Evolutionary conservation across 768 basidiomycete species (phyloP), one percentile per base, ranked within the genome.

Genomic region (Amyloporia xantha): DNA sequence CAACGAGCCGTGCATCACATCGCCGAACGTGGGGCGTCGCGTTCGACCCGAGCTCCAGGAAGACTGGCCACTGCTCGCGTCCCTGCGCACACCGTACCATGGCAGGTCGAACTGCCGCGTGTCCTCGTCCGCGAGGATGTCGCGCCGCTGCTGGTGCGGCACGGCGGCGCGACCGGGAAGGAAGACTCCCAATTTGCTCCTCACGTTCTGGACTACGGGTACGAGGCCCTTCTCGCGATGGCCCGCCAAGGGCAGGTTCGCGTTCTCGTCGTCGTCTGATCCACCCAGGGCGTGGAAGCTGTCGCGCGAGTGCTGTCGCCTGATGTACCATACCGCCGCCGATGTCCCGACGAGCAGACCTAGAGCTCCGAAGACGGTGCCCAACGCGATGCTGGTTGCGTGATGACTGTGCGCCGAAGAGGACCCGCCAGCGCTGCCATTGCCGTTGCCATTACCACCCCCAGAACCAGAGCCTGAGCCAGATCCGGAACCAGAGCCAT

Each of bases 61-160:
- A 1, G 54, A 52, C 11, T 41, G 43, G 0, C 56, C 54, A 19
- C 56, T 42, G 48, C 65, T 66, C 13, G 55, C 55, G 7, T 63
- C 59, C 15, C 60, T 49, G 24, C 57, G 54, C 2, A 62, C 51
- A 25, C 44, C 50, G 63, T 55, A 62, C 2, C 51, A 37, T n/a
- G 56, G 53, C 40, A 49, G 45, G 30, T 51, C 56, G 44, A 84
- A 79, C 13, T 78, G 74, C 7, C 72, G 70, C 2, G 73, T 70
- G 56, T 89, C 87, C 63, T 89, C 87, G 47, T 91, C 86, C 3
- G 79, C 84, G 27, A 89, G 74, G 77, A 90, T 88, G 60, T 90
- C 85, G 25, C 75, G 72, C 25, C 86, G 72, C 15, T 54, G 41
- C 56, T 36, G 30, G 3, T 21, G 41, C 3, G 50, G 24, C 6